phyloP scores from a whole-genome alignment of 495 filamentous ascomycete genomes.

The Ascobolus immersus region DNA sequence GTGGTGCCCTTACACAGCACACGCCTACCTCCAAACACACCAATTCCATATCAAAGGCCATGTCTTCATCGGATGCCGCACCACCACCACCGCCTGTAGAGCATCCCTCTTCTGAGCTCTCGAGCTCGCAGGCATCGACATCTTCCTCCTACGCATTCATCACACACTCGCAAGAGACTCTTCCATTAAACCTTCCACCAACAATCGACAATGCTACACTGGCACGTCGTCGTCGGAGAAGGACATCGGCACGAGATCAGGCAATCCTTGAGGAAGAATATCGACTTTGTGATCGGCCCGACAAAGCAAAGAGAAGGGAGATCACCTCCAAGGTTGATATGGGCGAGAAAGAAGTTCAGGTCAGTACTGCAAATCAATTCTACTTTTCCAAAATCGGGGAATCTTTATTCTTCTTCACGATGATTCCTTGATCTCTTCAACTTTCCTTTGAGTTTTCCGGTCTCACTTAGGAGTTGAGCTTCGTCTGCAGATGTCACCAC shows the following conservation, averaged over 20 bases:
- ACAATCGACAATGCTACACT: constrained; percentile 42
- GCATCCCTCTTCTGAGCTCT: not conserved
- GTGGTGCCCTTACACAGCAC: too few relatives aligned
- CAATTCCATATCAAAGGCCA: too few relatives aligned
- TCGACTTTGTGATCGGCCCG: constrained; percentile 62
- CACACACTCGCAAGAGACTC: constrained; percentile 39
- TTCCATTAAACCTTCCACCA: constrained; percentile 35
- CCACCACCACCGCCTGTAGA: not conserved
- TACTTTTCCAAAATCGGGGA: constrained; percentile 2
- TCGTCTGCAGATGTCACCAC: too few relatives aligned
- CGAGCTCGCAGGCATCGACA: constrained; percentile 1
- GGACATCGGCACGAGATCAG: constrained; percentile 56
- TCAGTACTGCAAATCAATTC: constrained; percentile 22
- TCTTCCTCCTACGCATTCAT: constrained; percentile 31
- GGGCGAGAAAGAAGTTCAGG: constrained; percentile 95
- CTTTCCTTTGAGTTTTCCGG: too few relatives aligned
- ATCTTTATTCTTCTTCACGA: not conserved
- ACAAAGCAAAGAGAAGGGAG: constrained; percentile 61
- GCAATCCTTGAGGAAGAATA: constrained; percentile 75
- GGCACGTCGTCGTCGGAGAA: constrained; percentile 39
- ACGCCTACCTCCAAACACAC: too few relatives aligned
- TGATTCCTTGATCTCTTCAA: not conserved
- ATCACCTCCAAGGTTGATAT: constrained; percentile 67
- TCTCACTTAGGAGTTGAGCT: too few relatives aligned
- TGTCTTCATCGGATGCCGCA: too few relatives aligned